These are phyloP conservation scores for Dionaea muscipula DNA, from an alignment of 179 eudicot genomes.

Conservation along the genomic window DNA sequence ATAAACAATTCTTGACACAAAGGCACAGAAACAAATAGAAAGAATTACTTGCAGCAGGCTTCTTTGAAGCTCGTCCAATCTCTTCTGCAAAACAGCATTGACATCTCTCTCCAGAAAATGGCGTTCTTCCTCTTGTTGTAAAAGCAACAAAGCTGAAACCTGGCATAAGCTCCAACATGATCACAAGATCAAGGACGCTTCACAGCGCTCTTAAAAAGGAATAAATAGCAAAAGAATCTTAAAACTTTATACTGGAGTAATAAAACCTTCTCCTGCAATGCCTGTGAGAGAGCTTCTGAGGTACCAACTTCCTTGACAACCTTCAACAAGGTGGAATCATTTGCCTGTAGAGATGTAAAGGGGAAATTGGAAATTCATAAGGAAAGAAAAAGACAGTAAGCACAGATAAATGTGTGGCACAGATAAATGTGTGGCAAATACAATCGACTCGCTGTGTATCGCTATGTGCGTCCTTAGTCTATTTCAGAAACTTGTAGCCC, in stretches of 20 bases:
- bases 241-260: constrained; percentile 6
- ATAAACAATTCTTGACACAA: background rate
- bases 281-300: constrained; percentile 69
- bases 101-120: constrained; percentile 72
- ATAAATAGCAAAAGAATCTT: background rate
- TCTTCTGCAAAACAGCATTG: constrained; percentile 56
- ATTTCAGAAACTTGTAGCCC: too few species aligned
- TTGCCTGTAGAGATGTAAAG: constrained; percentile 21
- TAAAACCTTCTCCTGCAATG: constrained; percentile 79
- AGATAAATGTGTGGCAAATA: background rate
- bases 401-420: background rate
- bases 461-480: too few species aligned
- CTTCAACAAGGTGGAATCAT: constrained; percentile 19
- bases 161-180: constrained; percentile 19
- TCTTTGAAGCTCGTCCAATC: constrained; percentile 76
- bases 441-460: too few species aligned
- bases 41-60: constrained; percentile 57
- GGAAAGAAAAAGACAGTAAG: background rate
- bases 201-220: background rate
- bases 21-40: background rate
- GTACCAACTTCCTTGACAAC: constrained; percentile 28
- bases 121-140: constrained; percentile 88
- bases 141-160: constrained; percentile 76
- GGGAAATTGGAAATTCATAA: background rate
- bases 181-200: background rate